Conservation (phyloP, 2,329 filamentous ascomycete species). For the Pseudogymnoascus destructans region DNA sequence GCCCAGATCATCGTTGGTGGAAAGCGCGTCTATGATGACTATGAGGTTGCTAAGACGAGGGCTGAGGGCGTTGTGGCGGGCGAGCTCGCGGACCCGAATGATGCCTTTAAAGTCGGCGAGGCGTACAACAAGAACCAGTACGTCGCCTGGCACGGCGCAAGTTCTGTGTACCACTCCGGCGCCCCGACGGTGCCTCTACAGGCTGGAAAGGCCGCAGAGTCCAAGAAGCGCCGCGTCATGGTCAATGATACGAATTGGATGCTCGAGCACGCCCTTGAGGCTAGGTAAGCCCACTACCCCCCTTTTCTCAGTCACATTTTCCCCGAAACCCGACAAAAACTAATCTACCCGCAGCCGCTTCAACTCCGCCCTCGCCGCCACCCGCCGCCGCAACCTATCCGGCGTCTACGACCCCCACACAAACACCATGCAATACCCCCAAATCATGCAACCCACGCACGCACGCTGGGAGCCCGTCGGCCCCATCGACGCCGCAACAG, state of each 20-base stretch:
- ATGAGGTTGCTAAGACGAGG: slow-evolving; percentile 62
- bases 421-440: slow-evolving; percentile 78
- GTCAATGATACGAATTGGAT: slow-evolving; percentile 96
- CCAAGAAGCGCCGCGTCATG: slow-evolving; percentile 73
- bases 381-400: slow-evolving; percentile 49
- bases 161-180: slow-evolving; percentile 82
- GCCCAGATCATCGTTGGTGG: slow-evolving; percentile 89
- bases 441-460: slow-evolving; percentile 78
- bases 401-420: slow-evolving; percentile 93
- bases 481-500: slow-evolving; percentile 15
- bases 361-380: slow-evolving; percentile 59
- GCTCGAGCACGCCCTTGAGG: slow-evolving; percentile 81
- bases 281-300: slow-evolving; percentile 54
- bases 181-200: slow-evolving; percentile 63
- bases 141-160: slow-evolving; percentile 95
- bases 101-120: slow-evolving; percentile 64
- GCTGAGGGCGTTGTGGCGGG: slow-evolving; percentile 74
- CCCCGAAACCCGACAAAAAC: not conserved
- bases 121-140: slow-evolving; percentile 99
- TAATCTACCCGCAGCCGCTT: slow-evolving; percentile 49
- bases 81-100: slow-evolving; percentile 81
- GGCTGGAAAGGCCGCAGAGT: slow-evolving; percentile 58
- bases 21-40: slow-evolving; percentile 76
- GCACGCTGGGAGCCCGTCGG: slow-evolving; percentile 65
- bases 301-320: not conserved